These are phyloP conservation scores for Entomortierella lignicola DNA, from an alignment of 192 early-diverging fungal species.

Conservation along the genomic window DNA sequence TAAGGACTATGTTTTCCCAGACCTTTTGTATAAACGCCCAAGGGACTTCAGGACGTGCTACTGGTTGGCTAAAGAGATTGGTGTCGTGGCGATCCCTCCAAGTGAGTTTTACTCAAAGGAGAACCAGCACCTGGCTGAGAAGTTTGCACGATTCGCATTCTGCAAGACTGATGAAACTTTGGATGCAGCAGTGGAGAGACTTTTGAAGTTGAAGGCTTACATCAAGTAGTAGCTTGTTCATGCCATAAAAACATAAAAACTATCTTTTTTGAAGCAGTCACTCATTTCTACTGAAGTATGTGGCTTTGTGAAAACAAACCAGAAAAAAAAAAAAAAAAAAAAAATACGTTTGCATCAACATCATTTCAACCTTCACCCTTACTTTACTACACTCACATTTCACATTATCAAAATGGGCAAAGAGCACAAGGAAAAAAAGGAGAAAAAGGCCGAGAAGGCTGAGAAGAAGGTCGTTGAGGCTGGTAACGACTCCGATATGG, in stretches of 20 bases:
- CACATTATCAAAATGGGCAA: slow-evolving; percentile 58
- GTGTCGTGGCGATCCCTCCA: slow-evolving; percentile 93
- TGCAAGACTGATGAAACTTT: slow-evolving; percentile 91
- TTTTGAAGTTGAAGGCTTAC: slow-evolving; percentile 69
- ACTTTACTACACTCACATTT: slow-evolving; percentile 14
- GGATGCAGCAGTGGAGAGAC: slow-evolving; percentile 74
- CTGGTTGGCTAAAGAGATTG: slow-evolving; percentile 88
- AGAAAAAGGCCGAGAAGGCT: slow-evolving; percentile 46
- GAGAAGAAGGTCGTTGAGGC: slow-evolving; percentile 41
- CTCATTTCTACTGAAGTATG: not conserved
- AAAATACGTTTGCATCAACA: not conserved
- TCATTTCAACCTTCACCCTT: not conserved
- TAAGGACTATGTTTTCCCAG: slow-evolving; percentile 67
- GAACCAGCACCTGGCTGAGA: slow-evolving; percentile 72
- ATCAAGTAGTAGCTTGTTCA: slow-evolving; percentile 50
- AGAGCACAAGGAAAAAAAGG: slow-evolving; percentile 62
- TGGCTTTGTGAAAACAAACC: slow-evolving; percentile 6
- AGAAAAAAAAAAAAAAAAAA: slow-evolving; percentile 17
- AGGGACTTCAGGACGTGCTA: slow-evolving; percentile 83
- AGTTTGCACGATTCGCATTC: slow-evolving; percentile 91
- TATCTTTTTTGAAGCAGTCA: not conserved
- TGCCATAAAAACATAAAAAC: too few species aligned
- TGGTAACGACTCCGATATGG: slow-evolving; percentile 60
- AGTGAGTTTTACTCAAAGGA: slow-evolving; percentile 86
- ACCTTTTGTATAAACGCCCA: slow-evolving; percentile 68